These are phyloP conservation scores for Colletotrichum orchidophilum DNA, from an alignment of 2,329 filamentous ascomycete genomes.

Conservation along the genomic window DNA sequence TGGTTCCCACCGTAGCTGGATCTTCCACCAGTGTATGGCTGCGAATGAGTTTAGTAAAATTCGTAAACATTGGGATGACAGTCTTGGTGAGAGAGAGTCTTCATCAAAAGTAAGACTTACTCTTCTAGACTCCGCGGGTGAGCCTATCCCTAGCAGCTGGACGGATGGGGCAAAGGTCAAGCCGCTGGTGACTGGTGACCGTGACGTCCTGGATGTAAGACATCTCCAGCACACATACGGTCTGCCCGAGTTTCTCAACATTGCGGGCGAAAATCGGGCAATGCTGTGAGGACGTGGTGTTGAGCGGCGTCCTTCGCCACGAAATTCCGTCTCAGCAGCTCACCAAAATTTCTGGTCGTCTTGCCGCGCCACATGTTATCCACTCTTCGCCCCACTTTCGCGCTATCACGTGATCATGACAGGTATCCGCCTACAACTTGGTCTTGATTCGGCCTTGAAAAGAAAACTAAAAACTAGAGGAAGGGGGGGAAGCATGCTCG, in stretches of 20 bases:
- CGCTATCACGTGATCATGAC: constrained; percentile 18
- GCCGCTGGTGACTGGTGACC: neutral
- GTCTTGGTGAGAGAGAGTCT: neutral
- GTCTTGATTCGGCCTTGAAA: neutral
- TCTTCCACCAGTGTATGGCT: neutral
- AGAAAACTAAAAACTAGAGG: neutral
- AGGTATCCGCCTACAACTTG: too few species aligned
- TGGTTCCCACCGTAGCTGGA: neutral
- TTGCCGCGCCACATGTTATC: constrained; percentile 2
- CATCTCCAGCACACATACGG: constrained; percentile 48
- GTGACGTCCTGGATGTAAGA: constrained; percentile 32
- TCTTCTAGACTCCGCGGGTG: neutral
- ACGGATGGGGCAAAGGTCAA: constrained; percentile 14
- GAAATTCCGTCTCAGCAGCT: neutral
- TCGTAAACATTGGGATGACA: neutral
- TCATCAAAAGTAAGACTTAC: neutral
- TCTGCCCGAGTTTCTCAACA: constrained; percentile 42
- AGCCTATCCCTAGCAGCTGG: constrained; percentile 19
- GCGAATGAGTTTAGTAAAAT: neutral
- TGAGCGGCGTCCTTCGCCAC: constrained; percentile 11
- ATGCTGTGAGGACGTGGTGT: neutral
- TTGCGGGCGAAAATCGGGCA: constrained; percentile 31
- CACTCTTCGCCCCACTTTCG: constrained; percentile 11
- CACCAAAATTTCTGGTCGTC: constrained; percentile 31
- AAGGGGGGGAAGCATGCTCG: neutral